These are phyloP conservation scores for Dorcoceras hygrometricum DNA, from an alignment of 257 asterid genomes.

Conservation along the genomic window DNA sequence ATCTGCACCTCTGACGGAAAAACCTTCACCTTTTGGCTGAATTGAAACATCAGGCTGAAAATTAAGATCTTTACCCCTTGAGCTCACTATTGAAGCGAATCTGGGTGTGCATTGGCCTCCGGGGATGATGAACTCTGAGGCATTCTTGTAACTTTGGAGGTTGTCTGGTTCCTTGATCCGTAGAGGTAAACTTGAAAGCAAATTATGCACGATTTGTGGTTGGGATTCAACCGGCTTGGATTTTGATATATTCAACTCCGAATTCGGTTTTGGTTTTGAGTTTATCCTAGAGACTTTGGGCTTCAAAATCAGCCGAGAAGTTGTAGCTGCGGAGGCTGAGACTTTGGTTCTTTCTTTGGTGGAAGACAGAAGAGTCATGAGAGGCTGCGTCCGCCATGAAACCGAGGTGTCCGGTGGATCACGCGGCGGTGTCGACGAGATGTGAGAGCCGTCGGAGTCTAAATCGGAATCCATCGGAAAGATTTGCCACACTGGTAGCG, in stretches of 20 bases:
- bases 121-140: slow-evolving; percentile 36
- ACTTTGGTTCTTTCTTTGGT: slow-evolving; percentile 38
- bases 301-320: slow-evolving; percentile 59
- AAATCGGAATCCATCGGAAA: slow-evolving; percentile 69
- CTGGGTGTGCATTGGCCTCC: slow-evolving; percentile 49
- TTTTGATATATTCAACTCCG: slow-evolving; percentile 9
- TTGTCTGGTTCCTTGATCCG: slow-evolving; percentile 29
- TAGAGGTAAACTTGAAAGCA: slow-evolving; percentile 47
- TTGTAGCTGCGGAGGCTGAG: slow-evolving; percentile 26
- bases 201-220: slow-evolving; percentile 27
- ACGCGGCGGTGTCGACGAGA: slow-evolving; percentile 79
- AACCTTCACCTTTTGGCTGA: slow-evolving; percentile 25
- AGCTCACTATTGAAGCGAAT: slow-evolving; percentile 47
- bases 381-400: slow-evolving; percentile 26
- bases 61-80: slow-evolving; percentile 38
- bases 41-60: slow-evolving; percentile 48
- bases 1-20: slow-evolving; percentile 21
- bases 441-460: slow-evolving; percentile 77
- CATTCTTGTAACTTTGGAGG: slow-evolving; percentile 20
- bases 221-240: slow-evolving; percentile 12
- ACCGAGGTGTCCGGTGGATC: slow-evolving; percentile 29
- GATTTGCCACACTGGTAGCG: background rate
- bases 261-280: slow-evolving; percentile 25
- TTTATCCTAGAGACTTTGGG: slow-evolving; percentile 49
- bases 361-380: slow-evolving; percentile 34